These are phyloP conservation scores for Quaeritorhiza haematococci DNA, from an alignment of 371 early-diverging fungal genomes.

Conservation along the genomic window DNA sequence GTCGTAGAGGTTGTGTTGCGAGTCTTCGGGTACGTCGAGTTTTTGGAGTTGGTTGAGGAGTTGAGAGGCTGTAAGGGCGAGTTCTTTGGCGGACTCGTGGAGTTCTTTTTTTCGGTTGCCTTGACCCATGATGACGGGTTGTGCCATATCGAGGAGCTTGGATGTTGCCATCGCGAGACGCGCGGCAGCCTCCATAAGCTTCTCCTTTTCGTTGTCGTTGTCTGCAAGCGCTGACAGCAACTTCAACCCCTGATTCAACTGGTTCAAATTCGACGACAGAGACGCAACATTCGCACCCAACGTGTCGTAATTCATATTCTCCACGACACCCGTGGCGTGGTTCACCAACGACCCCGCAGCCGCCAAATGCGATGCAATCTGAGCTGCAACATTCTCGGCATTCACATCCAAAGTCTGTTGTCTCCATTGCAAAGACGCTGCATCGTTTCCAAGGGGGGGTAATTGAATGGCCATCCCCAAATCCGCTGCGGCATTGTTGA, in stretches of 20 bases:
- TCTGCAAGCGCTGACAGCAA: conserved; percentile 25
- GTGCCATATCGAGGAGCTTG: conserved; percentile 25
- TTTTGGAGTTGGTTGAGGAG: conserved; percentile 32
- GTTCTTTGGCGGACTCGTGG: conserved; percentile 17
- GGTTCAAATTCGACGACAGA: conserved; percentile 30
- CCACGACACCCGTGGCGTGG: conserved; percentile 27
- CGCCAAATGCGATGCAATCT: conserved; percentile 38
- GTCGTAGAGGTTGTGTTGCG: conserved; percentile 32
- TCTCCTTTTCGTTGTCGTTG: conserved; percentile 24
- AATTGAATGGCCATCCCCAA: conserved; percentile 30
- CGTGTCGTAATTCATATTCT: conserved; percentile 39
- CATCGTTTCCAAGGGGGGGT: conserved; percentile 37
- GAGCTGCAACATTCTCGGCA: conserved; percentile 32
- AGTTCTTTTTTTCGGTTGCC: conserved; percentile 11
- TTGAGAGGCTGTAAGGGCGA: conserved; percentile 21
- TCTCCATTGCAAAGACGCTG: conserved; percentile 40
- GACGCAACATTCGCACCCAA: conserved; percentile 34
- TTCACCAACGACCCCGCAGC: conserved; percentile 37
- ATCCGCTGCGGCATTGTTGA: conserved; percentile 24
- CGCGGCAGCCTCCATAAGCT: conserved; percentile 29
- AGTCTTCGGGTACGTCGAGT: conserved; percentile 33
- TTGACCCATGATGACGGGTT: conserved; percentile 33
- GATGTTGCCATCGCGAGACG: conserved; percentile 25
- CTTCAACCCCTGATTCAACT: conserved; percentile 39
- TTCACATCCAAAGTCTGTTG: conserved; percentile 44